Evolutionary conservation across 2,329 filamentous ascomycete genomes (phyloP).

Genomic region (Aureobasidium namibiae): DNA sequence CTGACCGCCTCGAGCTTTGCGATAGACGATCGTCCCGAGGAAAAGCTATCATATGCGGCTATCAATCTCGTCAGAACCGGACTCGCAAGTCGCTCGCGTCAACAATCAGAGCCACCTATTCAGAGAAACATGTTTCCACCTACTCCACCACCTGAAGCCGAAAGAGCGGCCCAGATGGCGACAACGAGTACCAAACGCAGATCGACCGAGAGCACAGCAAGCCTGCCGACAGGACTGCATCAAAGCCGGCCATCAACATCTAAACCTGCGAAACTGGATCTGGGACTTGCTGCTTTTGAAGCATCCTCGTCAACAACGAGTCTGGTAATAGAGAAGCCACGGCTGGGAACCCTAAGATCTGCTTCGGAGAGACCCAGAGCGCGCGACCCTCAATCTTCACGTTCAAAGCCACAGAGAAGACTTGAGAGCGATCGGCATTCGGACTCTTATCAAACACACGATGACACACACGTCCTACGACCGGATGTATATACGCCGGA

Average conservation of each 20-base stretch:
- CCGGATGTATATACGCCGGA: slow-evolving; percentile 7
- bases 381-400: background rate
- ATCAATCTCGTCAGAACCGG: slow-evolving; percentile 88
- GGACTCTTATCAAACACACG: background rate
- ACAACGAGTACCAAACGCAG: slow-evolving; percentile 18
- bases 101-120: slow-evolving; percentile 76
- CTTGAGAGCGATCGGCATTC: background rate
- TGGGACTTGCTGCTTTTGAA: slow-evolving; percentile 40
- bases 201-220: slow-evolving; percentile 36
- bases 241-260: slow-evolving; percentile 38
- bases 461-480: background rate
- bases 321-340: slow-evolving; percentile 17
- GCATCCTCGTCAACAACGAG: background rate
- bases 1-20: slow-evolving; percentile 29
- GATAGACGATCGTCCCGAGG: slow-evolving; percentile 72
- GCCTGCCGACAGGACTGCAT: slow-evolving; percentile 28
- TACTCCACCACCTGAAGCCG: slow-evolving; percentile 92
- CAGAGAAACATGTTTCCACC: slow-evolving; percentile 79
- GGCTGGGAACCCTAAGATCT: slow-evolving; percentile 30
- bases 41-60: slow-evolving; percentile 84
- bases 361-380: slow-evolving; percentile 31
- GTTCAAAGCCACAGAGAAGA: background rate
- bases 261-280: slow-evolving; percentile 40
- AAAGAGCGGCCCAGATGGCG: slow-evolving; percentile 13
- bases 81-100: slow-evolving; percentile 63